phyloP scores from a whole-genome alignment of 768 basidiomycete species.

The Lyophyllum decastes region DNA sequence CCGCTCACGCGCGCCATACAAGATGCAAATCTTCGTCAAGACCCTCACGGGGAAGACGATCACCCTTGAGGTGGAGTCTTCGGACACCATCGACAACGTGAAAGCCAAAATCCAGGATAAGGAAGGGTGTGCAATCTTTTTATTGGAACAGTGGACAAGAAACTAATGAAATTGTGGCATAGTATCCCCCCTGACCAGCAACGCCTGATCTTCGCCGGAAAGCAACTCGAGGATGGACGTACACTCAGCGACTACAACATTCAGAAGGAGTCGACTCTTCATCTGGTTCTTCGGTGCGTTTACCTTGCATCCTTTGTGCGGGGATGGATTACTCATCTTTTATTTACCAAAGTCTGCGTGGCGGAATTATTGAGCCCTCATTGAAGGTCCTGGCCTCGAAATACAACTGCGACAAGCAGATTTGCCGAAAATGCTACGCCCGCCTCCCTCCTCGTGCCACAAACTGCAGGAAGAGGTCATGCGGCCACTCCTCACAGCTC shows the following conservation, averaged over 20 bases:
- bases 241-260: conserved; percentile 98
- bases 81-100: conserved; percentile 95
- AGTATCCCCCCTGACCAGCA: conserved; percentile 96
- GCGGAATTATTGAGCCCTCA: conserved; percentile 99
- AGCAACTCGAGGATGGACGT: conserved; percentile 98
- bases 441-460: conserved; percentile 99
- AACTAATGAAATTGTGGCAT: not conserved
- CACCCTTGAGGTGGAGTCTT: conserved; percentile 98
- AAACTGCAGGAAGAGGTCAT: conserved; percentile 96
- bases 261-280: conserved; percentile 97
- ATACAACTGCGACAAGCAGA: conserved; percentile 99
- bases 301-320: not conserved
- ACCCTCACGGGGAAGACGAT: conserved; percentile 97
- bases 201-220: conserved; percentile 94
- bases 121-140: conserved; percentile 43
- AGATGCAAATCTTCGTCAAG: conserved; percentile 63
- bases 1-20: conserved; percentile 17
- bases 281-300: conserved; percentile 90
- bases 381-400: conserved; percentile 95
- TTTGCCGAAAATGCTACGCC: conserved; percentile 99
- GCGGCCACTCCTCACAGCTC: conserved; percentile 90
- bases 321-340: not conserved
- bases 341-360: conserved; percentile 70
- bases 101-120: conserved; percentile 72
- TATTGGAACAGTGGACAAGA: no score